Evolutionary conservation across 2,329 filamentous ascomycete species (phyloP).

Genomic region (Thelonectria discophora): DNA sequence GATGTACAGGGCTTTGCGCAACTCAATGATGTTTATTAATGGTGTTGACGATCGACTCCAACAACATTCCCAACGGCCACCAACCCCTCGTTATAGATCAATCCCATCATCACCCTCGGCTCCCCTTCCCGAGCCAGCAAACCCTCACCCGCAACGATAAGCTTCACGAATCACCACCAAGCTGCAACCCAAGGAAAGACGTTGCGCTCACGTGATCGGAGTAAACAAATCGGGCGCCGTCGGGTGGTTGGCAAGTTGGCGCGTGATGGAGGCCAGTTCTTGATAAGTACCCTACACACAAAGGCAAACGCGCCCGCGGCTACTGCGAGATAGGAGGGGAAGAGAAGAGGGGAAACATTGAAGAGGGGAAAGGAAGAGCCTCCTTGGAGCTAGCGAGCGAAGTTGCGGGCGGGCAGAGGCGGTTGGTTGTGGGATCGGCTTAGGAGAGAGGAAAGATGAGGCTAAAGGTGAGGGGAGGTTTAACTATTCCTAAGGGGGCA

Average conservation of each 20-base stretch:
- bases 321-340: neutral
- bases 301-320: neutral
- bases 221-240: neutral
- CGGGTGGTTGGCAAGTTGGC: conserved; percentile 40
- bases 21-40: neutral
- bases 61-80: neutral
- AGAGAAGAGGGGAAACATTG: too few species aligned
- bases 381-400: neutral
- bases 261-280: conserved; percentile 47
- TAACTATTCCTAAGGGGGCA: too few species aligned
- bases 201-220: conserved; percentile 23
- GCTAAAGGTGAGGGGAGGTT: too few species aligned
- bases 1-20: neutral
- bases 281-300: neutral
- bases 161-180: neutral
- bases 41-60: neutral
- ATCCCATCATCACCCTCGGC: neutral
- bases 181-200: neutral
- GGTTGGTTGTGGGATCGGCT: too few species aligned
- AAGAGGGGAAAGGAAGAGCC: neutral
- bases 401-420: too few species aligned
- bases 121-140: neutral
- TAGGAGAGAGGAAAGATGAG: too few species aligned
- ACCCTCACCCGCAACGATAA: conserved; percentile 6
- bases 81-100: neutral